Conservation (phyloP, 176 grass and related monocot genomes). For the Zoysia pacifica region DNA sequence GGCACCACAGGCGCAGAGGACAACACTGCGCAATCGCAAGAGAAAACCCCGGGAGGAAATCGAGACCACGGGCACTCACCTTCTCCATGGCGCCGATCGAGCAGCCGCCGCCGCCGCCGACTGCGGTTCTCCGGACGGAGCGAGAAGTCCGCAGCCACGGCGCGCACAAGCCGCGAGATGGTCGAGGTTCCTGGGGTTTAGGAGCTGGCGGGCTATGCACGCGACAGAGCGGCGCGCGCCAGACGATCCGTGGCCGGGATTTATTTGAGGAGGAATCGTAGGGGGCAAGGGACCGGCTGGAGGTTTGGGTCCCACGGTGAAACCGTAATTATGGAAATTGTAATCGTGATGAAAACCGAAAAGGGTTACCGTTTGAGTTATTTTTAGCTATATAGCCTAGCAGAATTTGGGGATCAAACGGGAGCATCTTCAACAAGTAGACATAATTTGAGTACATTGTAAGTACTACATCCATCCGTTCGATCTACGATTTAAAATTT, state of each 20-base stretch:
- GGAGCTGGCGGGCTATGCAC: neutral
- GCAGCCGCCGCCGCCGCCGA: neutral
- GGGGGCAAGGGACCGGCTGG: neutral
- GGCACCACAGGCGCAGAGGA: too few species aligned
- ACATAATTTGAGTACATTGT: too few species aligned
- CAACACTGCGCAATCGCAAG: neutral
- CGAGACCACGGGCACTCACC: conserved; percentile 12
- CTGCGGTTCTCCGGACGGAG: neutral
- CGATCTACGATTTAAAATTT: too few species aligned
- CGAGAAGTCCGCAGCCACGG: neutral
- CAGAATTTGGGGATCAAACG: too few species aligned
- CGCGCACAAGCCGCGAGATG: neutral
- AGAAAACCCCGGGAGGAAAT: neutral
- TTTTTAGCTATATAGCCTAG: too few species aligned
- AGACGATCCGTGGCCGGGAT: neutral
- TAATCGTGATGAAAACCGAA: too few species aligned
- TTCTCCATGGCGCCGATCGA: conserved; percentile 8
- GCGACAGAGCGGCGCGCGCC: neutral
- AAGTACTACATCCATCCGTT: too few species aligned
- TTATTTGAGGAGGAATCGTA: conserved; percentile 2
- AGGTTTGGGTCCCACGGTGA: neutral
- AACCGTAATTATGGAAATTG: too few species aligned
- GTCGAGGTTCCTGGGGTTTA: neutral
- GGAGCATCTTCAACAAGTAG: too few species aligned
- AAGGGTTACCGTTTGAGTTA: too few species aligned